Evolutionary conservation across 768 basidiomycete genomes (phyloP), one percentile per base, ranked within the genome.

Genomic region (Daedaleopsis sinensis): DNA sequence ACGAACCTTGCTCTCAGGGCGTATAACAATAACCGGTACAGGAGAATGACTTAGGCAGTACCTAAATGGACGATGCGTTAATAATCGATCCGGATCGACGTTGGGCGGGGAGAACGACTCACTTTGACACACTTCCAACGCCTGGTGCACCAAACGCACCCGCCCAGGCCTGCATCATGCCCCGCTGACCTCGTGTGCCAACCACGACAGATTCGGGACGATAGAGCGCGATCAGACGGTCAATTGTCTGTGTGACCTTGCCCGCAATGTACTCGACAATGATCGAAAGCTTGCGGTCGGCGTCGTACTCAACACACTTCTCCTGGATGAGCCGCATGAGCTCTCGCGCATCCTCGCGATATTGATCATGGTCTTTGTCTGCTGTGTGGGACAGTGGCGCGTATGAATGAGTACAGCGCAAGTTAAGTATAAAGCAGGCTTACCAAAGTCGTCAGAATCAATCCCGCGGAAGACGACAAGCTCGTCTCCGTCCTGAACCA

Each of bases 191-290:
- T 16, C 91, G 83, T 10, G 93, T 94, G 19, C 97, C 96, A 32
- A 98, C 96, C 15, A 99, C 89, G 55, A 99, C 82, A 0, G 92
- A 90, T 72, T 96, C 94, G 5, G 94, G 94, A 38, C 91, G 89
- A 69, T 96, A 95, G 8, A 97, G 83, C 0, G 93, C 91, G 65
- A 96, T 95, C 61, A 96, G 84, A 54, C 96, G 89, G 70, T 98
- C 93, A 56, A 98, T 88, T 11, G 92, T 93, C 53, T 90, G 86
- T 0, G 94, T 93, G 6, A 96, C 85, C 58, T 88, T 89, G 36
- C 96, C 97, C 0, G 95, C 93, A 52, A 98, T 91, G 71, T 91
- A 95, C 77, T 98, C 96, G 44, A 98, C 87, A 53, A 97, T 89
- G 53, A 99, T 82, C 0, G 91, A 94, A 27, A 98, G 82, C 88